Evolutionary conservation across 768 basidiomycete genomes (phyloP).

Genomic region (Psilocybe tampanensis): DNA sequence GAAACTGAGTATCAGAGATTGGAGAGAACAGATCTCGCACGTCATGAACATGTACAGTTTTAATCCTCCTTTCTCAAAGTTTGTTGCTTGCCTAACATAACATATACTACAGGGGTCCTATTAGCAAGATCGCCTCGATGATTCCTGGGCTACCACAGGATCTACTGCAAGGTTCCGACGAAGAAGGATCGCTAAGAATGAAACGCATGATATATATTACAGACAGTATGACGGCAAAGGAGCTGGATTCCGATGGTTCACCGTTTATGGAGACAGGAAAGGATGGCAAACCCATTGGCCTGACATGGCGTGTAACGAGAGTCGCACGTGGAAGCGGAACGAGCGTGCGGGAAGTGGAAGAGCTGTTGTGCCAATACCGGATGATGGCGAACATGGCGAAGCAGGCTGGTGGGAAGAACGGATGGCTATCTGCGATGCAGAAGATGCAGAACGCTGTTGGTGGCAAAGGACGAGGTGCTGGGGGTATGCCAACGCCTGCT

Average conservation of each 20-base stretch:
- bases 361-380: constrained; percentile 92
- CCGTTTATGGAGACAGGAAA: constrained; percentile 86
- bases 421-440: constrained; percentile 89
- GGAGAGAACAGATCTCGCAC: constrained; percentile 96
- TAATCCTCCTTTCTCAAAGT: constrained; percentile 1
- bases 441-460: constrained; percentile 90
- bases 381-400: constrained; percentile 99
- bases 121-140: constrained; percentile 98
- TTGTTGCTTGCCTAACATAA: neutral
- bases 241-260: constrained; percentile 94
- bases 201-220: constrained; percentile 99
- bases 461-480: constrained; percentile 83
- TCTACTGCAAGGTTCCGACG: constrained; percentile 88
- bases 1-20: constrained; percentile 94
- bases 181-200: constrained; percentile 88
- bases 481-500: constrained; percentile 88
- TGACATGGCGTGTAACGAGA: constrained; percentile 89
- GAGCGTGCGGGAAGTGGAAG: constrained; percentile 96
- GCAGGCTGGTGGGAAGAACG: constrained; percentile 96
- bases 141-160: constrained; percentile 96
- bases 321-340: constrained; percentile 95
- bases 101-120: constrained; percentile 76
- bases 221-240: constrained; percentile 92
- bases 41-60: constrained; percentile 97
- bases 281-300: constrained; percentile 80